Conservation (phyloP, 176 grass and related monocot genomes). For the Tillandsia fasciculata region DNA sequence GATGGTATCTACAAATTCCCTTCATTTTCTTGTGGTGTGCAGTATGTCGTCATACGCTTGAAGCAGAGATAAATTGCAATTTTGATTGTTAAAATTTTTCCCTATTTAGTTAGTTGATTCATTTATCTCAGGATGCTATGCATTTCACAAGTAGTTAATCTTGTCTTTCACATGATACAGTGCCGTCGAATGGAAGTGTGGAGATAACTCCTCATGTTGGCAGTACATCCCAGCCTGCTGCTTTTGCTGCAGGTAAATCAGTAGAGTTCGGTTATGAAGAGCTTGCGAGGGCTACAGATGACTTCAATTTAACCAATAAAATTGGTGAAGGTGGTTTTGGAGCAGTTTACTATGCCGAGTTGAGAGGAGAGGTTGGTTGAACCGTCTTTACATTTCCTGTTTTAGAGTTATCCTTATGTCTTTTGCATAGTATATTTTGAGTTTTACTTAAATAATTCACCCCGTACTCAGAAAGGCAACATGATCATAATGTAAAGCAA, state of each 20-base stretch:
- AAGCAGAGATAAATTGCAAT: too few relatives aligned
- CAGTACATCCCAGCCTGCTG: not conserved
- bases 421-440: too few relatives aligned
- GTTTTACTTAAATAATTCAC: too few relatives aligned
- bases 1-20: too few relatives aligned
- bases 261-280: constrained; percentile 27
- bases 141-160: not conserved
- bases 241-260: constrained; percentile 14
- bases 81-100: too few relatives aligned
- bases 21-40: too few relatives aligned
- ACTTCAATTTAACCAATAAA: constrained; percentile 12
- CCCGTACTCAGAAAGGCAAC: too few relatives aligned
- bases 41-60: too few relatives aligned
- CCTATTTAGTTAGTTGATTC: not conserved
- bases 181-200: not conserved
- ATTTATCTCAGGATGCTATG: not conserved
- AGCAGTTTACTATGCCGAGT: constrained; percentile 21
- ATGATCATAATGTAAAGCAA: too few relatives aligned
- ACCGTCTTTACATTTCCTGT: not conserved
- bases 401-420: too few relatives aligned
- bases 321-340: constrained; percentile 28
- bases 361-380: constrained; percentile 29
- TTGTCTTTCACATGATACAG: not conserved
- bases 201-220: not conserved
- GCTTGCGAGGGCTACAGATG: constrained; percentile 18